Evolutionary conservation across 257 asterid species (phyloP).

Genomic region (Thymus quinquecostatus): DNA sequence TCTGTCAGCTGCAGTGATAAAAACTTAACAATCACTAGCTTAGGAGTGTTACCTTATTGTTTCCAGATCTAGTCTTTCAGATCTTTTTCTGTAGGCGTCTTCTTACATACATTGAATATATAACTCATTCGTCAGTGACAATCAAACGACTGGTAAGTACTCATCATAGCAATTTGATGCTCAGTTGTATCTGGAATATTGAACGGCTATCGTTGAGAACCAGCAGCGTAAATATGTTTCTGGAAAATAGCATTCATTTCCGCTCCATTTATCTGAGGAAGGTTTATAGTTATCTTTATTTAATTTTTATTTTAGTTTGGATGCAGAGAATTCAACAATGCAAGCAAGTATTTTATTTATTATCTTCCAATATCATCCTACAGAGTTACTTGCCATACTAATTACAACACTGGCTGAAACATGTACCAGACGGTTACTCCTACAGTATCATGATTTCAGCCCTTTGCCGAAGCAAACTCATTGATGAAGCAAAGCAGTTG

Average conservation of each 20-base stretch:
- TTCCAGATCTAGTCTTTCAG: too few species aligned
- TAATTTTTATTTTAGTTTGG: slow-evolving; percentile 18
- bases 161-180: background rate
- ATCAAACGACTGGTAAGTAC: too few species aligned
- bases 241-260: slow-evolving; percentile 9
- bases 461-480: slow-evolving; percentile 69
- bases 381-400: slow-evolving; percentile 28
- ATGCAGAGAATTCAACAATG: slow-evolving; percentile 13
- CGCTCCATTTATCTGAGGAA: slow-evolving; percentile 27
- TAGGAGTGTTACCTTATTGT: too few species aligned
- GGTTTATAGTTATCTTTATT: slow-evolving; percentile 1
- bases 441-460: slow-evolving; percentile 96
- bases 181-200: background rate
- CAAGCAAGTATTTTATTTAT: slow-evolving; percentile 1
- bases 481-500: slow-evolving; percentile 87
- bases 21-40: too few species aligned
- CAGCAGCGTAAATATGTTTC: slow-evolving; percentile 3
- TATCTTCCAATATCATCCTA: slow-evolving; percentile 12
- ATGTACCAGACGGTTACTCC: slow-evolving; percentile 81
- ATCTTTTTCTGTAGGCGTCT: too few species aligned
- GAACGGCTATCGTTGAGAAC: slow-evolving; percentile 2
- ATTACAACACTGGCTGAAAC: slow-evolving; percentile 32
- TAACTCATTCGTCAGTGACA: too few species aligned
- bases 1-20: too few species aligned
- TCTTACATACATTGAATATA: too few species aligned